Conservation (phyloP, 192 early-diverging fungal species). For the Piromyces finnis region DNA sequence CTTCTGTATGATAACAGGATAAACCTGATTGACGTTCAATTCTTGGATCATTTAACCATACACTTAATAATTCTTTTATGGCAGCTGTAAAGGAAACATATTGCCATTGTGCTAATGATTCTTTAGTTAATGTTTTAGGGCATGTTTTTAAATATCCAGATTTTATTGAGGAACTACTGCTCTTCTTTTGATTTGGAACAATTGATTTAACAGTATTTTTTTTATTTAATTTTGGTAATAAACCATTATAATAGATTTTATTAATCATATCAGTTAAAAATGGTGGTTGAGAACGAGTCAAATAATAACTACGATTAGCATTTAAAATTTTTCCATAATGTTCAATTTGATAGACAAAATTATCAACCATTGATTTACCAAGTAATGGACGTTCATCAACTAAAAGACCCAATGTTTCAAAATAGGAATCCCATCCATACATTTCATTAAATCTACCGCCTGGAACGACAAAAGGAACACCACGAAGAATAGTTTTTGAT, state of each 20-base stretch:
- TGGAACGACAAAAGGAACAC: slow-evolving; percentile 88
- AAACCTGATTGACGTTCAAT: slow-evolving; percentile 57
- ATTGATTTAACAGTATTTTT: neutral
- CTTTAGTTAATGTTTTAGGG: slow-evolving; percentile 3
- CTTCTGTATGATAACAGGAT: slow-evolving; percentile 70
- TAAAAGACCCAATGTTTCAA: slow-evolving; percentile 75
- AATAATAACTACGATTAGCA: neutral
- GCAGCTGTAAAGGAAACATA: slow-evolving; percentile 38
- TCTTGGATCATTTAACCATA: slow-evolving; percentile 76
- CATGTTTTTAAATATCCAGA: slow-evolving; percentile 1
- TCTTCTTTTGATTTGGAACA: no score
- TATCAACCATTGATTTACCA: slow-evolving; percentile 89
- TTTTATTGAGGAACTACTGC: no score
- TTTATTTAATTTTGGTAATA: slow-evolving; percentile 11
- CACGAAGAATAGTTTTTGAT: slow-evolving; percentile 22
- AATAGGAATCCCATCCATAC: slow-evolving; percentile 98
- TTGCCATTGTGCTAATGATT: slow-evolving; percentile 56
- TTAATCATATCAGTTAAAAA: slow-evolving; percentile 94
- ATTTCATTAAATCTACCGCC: slow-evolving; percentile 99
- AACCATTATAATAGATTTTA: slow-evolving; percentile 48
- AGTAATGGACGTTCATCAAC: slow-evolving; percentile 71
- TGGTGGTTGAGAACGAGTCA: slow-evolving; percentile 92
- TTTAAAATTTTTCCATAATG: slow-evolving; percentile 45
- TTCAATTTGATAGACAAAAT: slow-evolving; percentile 91
- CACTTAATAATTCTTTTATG: slow-evolving; percentile 78